Evolutionary conservation across 768 basidiomycete genomes (phyloP), one percentile per base, ranked within the genome.

Genomic region (Gautieria morchelliformis): DNA sequence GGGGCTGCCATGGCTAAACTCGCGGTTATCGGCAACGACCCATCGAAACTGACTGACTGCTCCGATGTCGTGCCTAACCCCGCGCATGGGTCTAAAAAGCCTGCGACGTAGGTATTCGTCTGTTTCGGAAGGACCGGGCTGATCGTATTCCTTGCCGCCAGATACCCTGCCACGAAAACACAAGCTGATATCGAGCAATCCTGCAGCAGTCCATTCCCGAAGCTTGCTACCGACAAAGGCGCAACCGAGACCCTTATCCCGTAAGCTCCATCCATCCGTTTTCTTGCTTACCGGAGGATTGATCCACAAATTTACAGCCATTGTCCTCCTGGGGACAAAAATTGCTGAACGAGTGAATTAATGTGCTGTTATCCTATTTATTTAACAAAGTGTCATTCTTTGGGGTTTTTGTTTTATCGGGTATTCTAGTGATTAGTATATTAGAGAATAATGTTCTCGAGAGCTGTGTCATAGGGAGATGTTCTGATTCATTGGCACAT

Each of bases 1-100:
- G 68, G 65, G n/a, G 67, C 67, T 15, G 76, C 72, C 15, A 74
- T 78, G 73, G 63, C 67, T 35, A 79, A 77, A 63, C 61, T 78
- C 32, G 71, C 74, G 7, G 59, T 74, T 17, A 57, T 77, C 42
- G 78, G 75, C 17, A 74, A 77, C 42, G 68, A 76, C 59, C 57
- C 58, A 11, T 63, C 57, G 54, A 60, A 64, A 6, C 56, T 78
- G 58, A 66, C 72, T 37, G 76, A 77, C 64, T 78, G 76, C 63
- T 73, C 71, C 4, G 75, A 77, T 45, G 72, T 77, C 54, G 75
- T 77, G 32, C 75, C 75, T 4, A 49, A 54, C 20, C 65, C 70
- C 53, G n/a, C 49, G 1, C 58, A 59, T 15, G 40, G 59, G 9
- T 19, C n/a, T 59, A 62, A 4, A 51, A 61, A 60, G 32, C 27